phyloP scores from a whole-genome alignment of 306 rosid genomes.

The Adenanthera pavonina region DNA sequence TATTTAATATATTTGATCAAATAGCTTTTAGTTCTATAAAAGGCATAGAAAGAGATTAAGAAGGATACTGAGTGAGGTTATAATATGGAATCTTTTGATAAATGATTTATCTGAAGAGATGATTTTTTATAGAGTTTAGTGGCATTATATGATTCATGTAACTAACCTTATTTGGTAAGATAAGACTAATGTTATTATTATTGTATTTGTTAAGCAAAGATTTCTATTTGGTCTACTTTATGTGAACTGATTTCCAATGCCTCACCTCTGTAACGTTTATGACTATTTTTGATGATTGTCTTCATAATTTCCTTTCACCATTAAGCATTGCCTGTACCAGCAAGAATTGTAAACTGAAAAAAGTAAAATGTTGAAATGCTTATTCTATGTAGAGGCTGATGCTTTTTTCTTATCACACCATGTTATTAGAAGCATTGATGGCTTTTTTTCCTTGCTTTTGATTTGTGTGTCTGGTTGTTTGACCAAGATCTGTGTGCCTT shows the following conservation, averaged over 20 bases:
- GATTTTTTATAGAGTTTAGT: too few relatives aligned
- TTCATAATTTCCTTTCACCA: neutral
- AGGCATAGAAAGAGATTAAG: too few relatives aligned
- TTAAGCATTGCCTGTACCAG: neutral
- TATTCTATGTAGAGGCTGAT: neutral
- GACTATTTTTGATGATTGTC: neutral
- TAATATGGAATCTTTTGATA: too few relatives aligned
- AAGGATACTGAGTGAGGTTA: too few relatives aligned
- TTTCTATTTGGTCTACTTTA: neutral
- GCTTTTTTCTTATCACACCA: neutral
- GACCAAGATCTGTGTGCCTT: neutral
- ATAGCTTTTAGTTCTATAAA: too few relatives aligned
- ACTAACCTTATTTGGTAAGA: too few relatives aligned
- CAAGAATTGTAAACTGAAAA: neutral
- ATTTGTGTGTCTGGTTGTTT: neutral
- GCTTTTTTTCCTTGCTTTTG: neutral
- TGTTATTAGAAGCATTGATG: neutral
- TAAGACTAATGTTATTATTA: too few relatives aligned
- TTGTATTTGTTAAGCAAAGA: neutral
- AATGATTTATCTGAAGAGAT: too few relatives aligned
- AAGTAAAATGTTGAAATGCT: slow-evolving; percentile 4
- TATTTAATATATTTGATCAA: too few relatives aligned
- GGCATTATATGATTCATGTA: too few relatives aligned
- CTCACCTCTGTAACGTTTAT: neutral
- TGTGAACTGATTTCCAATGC: neutral